Evolutionary conservation across 106 monocot genomes (phyloP), one percentile per base, ranked within the genome.

Genomic region (Dendrobium chrysotoxum): DNA sequence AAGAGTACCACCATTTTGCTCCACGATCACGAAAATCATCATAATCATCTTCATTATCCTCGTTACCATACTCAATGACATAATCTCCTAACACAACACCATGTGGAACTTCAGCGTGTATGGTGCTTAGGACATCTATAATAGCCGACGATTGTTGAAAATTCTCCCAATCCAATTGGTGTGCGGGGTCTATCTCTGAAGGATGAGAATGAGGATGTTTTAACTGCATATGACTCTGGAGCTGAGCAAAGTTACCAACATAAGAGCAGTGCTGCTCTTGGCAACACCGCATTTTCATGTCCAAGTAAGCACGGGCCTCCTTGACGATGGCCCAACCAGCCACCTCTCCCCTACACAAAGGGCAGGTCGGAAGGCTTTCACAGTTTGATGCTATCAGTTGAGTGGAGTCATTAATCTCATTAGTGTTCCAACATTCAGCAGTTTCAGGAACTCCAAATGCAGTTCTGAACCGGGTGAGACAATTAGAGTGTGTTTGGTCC

Each of bases 41-140:
- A 65, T 88, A 86, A 10, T 92, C 89, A 79, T 87, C 89, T 80
- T 77, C 84, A 28, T 80, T 80, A 28, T 78, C 79, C 18, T 88
- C 89, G 18, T 85, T 87, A 0, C 88, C 92, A 77, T 92, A 92
- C 44, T 92, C 90, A 25, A 92, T 92, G n/a, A 92, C 92, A 89
- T 92, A 92, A 72, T 92, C 92, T 40, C 92, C 92, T 83, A 92
- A 78, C 10, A 92, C 90, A 20, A 89, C 86, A 4, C 88, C 92
- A 86, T 86, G 87, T 26, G 92, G 92, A 65, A 92, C 92, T 84
- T 92, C 89, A 17, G 89, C 80, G 57, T 92, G 90, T 53, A 92
- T 92, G 6, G 87, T 92, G 84, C 83, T 92, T 75, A 92, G 79
- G 11, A 92, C 92, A 84, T 92, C 92, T 35, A 92, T 78, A 42